phyloP scores from a whole-genome alignment of 495 filamentous ascomycete genomes.

The Xylaria scruposa region DNA sequence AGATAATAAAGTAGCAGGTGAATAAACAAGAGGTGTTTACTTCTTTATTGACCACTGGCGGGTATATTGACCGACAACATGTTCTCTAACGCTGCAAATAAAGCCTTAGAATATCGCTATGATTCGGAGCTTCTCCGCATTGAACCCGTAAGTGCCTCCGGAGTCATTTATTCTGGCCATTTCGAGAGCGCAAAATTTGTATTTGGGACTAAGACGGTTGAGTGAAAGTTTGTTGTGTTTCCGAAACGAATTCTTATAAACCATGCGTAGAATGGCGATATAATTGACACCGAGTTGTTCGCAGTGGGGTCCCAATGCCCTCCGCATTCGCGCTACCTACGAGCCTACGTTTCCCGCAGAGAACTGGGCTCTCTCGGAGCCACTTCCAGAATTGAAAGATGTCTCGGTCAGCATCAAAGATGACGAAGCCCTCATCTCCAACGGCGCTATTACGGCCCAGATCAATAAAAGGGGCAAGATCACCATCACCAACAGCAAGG shows the following conservation, averaged over 20 bases:
- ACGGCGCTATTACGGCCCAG: constrained; percentile 59
- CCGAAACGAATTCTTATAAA: not conserved
- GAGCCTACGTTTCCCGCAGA: constrained; percentile 54
- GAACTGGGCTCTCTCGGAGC: constrained; percentile 59
- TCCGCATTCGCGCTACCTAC: constrained; percentile 62
- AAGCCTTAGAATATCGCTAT: constrained; percentile 52
- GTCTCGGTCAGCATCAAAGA: constrained; percentile 16
- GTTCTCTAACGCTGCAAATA: constrained; percentile 51
- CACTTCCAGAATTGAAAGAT: constrained; percentile 8
- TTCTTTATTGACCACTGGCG: not conserved
- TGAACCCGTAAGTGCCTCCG: constrained; percentile 37
- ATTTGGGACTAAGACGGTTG: not conserved
- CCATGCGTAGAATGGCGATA: not conserved
- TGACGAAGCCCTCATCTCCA: constrained; percentile 49
- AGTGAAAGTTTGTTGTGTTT: not conserved
- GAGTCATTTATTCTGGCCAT: not conserved
- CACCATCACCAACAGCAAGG: constrained; percentile 50
- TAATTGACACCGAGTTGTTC: not conserved
- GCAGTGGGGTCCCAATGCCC: constrained; percentile 58
- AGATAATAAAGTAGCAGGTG: not conserved
- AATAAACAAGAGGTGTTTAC: not conserved
- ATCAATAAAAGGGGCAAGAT: constrained; percentile 57
- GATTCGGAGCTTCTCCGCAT: constrained; percentile 63
- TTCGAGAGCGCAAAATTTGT: not conserved
- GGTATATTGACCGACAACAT: constrained; percentile 33